Evolutionary conservation across 2,329 filamentous ascomycete genomes (phyloP).

Genomic region (Arthrobotrys megalospora): DNA sequence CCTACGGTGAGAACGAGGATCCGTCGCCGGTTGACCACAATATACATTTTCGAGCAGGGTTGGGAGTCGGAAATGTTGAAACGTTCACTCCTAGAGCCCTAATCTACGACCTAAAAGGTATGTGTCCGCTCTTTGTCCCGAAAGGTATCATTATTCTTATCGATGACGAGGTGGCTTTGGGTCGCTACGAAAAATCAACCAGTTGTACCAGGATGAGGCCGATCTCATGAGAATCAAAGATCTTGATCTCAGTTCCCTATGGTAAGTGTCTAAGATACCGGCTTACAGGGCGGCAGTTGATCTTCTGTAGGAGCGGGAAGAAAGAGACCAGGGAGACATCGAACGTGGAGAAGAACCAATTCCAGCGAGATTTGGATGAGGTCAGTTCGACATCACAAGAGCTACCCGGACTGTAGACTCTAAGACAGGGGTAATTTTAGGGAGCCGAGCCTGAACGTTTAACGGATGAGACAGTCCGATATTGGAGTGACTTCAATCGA

Average conservation of each 20-base stretch:
- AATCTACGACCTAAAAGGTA: constrained; percentile 90
- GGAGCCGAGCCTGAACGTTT: constrained; percentile 77
- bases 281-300: constrained; percentile 9
- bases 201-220: constrained; percentile 79
- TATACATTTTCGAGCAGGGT: constrained; percentile 87
- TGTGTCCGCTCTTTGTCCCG: constrained; percentile 7
- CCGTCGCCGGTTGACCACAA: constrained; percentile 82
- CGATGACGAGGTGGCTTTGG: constrained; percentile 78
- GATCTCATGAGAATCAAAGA: constrained; percentile 66
- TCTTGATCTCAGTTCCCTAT: constrained; percentile 67
- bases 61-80: constrained; percentile 86
- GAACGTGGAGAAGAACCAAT: constrained; percentile 51
- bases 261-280: constrained; percentile 66
- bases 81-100: constrained; percentile 93
- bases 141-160: constrained; percentile 3
- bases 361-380: constrained; percentile 54
- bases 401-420: constrained; percentile 11
- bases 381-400: constrained; percentile 33
- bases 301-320: constrained; percentile 48
- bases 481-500: constrained; percentile 96
- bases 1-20: constrained; percentile 79
- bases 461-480: constrained; percentile 81
- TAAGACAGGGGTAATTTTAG: constrained; percentile 44
- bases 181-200: constrained; percentile 86
- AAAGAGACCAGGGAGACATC: constrained; percentile 46